These are phyloP conservation scores for Naganishia vishniacii DNA, from an alignment of 768 basidiomycete species.

Conservation along the genomic window DNA sequence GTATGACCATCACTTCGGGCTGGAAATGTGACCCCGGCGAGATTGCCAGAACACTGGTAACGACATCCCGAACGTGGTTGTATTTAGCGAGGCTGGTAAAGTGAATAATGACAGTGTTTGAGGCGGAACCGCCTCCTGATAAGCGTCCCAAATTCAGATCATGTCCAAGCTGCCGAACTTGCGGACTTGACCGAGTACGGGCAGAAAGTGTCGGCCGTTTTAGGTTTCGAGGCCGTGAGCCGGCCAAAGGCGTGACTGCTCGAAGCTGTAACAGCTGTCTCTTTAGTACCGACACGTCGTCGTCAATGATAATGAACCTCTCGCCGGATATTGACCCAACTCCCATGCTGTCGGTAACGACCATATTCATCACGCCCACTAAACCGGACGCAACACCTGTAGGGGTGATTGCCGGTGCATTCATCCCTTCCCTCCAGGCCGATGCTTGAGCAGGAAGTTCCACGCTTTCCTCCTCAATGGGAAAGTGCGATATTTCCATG, in stretches of 20 bases:
- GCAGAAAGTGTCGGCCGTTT: slow-evolving; percentile 41
- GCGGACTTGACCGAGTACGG: slow-evolving; percentile 65
- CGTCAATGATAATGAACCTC: slow-evolving; percentile 80
- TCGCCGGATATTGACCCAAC: slow-evolving; percentile 24
- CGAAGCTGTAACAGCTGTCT: slow-evolving; percentile 67
- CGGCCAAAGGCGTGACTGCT: slow-evolving; percentile 41
- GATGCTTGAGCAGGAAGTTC: background rate
- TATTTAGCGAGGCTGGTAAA: slow-evolving; percentile 88
- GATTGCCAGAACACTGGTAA: slow-evolving; percentile 62
- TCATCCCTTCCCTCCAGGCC: slow-evolving; percentile 7
- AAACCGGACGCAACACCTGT: slow-evolving; percentile 25
- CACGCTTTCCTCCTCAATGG: slow-evolving; percentile 45
- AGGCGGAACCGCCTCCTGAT: background rate
- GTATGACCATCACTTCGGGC: slow-evolving; percentile 92
- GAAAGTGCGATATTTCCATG: slow-evolving; percentile 76
- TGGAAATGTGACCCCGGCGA: slow-evolving; percentile 47
- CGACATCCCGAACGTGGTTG: slow-evolving; percentile 75
- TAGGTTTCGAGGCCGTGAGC: slow-evolving; percentile 35
- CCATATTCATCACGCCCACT: background rate
- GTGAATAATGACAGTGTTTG: slow-evolving; percentile 62
- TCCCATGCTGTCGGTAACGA: slow-evolving; percentile 17
- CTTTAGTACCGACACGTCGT: slow-evolving; percentile 74
- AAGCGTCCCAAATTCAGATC: slow-evolving; percentile 3
- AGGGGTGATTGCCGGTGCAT: slow-evolving; percentile 26
- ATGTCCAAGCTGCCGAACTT: slow-evolving; percentile 57